A percentile compares a stretch with the other conserved stretches of the same genome.
These are phyloP conservation scores for Hysterangium stoloniferum DNA, from an alignment of 768 basidiomycete species.

Conservation along the genomic window DNA sequence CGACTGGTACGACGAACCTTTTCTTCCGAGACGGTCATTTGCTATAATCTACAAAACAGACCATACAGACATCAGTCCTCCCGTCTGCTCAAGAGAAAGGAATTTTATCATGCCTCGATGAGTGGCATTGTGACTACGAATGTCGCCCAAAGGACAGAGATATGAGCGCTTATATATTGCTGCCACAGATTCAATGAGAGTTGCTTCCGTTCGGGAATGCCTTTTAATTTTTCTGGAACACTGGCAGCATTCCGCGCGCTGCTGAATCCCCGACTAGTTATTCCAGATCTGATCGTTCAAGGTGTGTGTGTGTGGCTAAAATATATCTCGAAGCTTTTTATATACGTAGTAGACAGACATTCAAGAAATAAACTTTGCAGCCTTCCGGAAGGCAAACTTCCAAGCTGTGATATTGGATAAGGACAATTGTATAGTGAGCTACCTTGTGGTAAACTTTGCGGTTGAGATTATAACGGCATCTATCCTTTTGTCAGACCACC, in stretches of 20 bases:
- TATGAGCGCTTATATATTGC: too few species aligned
- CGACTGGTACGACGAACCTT: constrained; percentile 47
- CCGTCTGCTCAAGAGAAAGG: not conserved
- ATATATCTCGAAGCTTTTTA: not conserved
- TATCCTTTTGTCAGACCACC: constrained; percentile 49
- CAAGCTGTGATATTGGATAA: constrained; percentile 94
- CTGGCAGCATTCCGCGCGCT: constrained; percentile 66
- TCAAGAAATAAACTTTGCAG: constrained; percentile 71
- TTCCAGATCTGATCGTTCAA: constrained; percentile 60
- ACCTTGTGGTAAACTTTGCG: not conserved
- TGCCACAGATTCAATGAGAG: too few species aligned
- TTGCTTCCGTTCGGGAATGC: too few species aligned
- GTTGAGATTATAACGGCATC: not conserved
- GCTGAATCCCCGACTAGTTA: constrained; percentile 54
- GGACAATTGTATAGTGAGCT: constrained; percentile 86
- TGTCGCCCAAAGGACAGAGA: not conserved
- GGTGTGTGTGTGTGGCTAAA: constrained; percentile 37
- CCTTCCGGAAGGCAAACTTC: constrained; percentile 68
- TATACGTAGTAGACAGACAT: constrained; percentile 58
- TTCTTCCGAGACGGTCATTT: constrained; percentile 90
- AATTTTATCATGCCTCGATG: constrained; percentile 38
- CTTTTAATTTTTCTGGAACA: constrained; percentile 64
- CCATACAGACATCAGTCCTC: constrained; percentile 11
- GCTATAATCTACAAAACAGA: constrained; percentile 87
- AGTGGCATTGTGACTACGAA: constrained; percentile 34